Evolutionary conservation across 1,284 basidiomycete genomes (phyloP).

Genomic region (Ustilago xerochloae): DNA sequence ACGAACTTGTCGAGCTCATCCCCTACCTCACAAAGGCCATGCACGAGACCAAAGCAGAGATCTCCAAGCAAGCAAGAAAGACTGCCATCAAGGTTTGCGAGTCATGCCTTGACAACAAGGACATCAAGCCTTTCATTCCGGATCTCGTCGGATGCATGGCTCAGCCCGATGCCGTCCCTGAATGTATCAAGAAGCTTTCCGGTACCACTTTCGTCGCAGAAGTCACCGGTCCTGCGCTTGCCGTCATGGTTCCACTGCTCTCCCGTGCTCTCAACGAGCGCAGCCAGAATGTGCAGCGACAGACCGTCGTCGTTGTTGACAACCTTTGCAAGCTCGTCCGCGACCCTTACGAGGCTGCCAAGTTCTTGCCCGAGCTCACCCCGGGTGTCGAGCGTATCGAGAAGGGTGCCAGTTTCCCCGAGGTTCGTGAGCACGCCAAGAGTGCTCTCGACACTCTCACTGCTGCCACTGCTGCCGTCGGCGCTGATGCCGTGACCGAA

Average conservation of each 20-base stretch:
- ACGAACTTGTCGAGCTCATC: constrained; percentile 83
- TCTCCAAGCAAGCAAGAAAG: constrained; percentile 87
- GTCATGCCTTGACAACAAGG: constrained; percentile 90
- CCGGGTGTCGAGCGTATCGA: constrained; percentile 93
- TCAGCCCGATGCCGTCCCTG: constrained; percentile 82
- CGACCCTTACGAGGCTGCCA: constrained; percentile 87
- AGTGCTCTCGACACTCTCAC: constrained; percentile 62
- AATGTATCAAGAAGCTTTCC: constrained; percentile 94
- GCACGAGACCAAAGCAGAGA: constrained; percentile 98
- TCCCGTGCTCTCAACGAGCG: constrained; percentile 93
- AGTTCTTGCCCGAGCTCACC: constrained; percentile 87
- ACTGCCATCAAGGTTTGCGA: constrained; percentile 91
- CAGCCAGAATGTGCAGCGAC: constrained; percentile 78
- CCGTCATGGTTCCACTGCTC: constrained; percentile 92
- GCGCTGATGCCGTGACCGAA: constrained; percentile 48
- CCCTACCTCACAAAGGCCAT: constrained; percentile 89
- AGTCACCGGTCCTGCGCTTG: constrained; percentile 93
- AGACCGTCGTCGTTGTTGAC: constrained; percentile 87
- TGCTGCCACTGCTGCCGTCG: constrained; percentile 50
- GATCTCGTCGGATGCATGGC: constrained; percentile 88
- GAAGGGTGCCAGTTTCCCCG: constrained; percentile 92
- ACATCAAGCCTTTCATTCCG: constrained; percentile 89
- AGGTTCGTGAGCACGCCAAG: constrained; percentile 73
- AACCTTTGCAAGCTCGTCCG: constrained; percentile 98
- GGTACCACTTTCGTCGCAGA: constrained; percentile 97